phyloP scores from a whole-genome alignment of 192 early-diverging fungal species.

The Chytriomyces hyalinus region DNA sequence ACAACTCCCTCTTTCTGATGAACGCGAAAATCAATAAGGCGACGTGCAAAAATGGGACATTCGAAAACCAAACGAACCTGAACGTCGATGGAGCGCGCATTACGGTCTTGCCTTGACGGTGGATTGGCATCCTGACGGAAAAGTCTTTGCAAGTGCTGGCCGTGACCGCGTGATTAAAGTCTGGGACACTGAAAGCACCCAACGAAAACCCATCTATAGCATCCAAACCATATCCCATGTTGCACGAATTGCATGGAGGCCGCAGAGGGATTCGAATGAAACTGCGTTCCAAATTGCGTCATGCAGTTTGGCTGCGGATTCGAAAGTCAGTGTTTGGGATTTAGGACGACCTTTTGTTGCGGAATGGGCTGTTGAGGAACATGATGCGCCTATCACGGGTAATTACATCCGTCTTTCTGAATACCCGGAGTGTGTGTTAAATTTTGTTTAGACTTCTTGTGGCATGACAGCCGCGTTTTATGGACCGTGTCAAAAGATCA shows the following conservation, averaged over 20 bases:
- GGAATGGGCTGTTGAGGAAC: conserved; percentile 68
- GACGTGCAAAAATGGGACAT: conserved; percentile 76
- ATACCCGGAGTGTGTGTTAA: not conserved
- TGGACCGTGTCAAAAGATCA: conserved; percentile 81
- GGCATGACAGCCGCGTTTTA: conserved; percentile 64
- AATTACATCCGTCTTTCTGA: not conserved
- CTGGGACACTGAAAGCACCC: conserved; percentile 59
- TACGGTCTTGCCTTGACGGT: conserved; percentile 72
- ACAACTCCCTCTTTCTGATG: not conserved
- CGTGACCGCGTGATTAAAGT: conserved; percentile 79
- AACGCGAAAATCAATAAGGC: not conserved
- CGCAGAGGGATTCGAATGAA: conserved; percentile 40
- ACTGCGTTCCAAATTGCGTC: conserved; percentile 68
- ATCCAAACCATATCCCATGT: conserved; percentile 73
- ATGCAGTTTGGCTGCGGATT: conserved; percentile 65
- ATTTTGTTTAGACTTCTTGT: conserved; percentile 62
- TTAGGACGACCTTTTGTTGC: conserved; percentile 71
- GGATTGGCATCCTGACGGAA: conserved; percentile 77
- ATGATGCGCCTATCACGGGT: conserved; percentile 75
- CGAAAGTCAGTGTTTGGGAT: conserved; percentile 76
- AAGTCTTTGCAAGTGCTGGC: conserved; percentile 75
- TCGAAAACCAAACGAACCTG: conserved; percentile 63
- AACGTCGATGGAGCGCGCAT: conserved; percentile 73
- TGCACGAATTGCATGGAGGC: conserved; percentile 74
- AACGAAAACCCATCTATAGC: conserved; percentile 57